Conservation (phyloP, 306 rosid species). For the Alnus glutinosa region DNA sequence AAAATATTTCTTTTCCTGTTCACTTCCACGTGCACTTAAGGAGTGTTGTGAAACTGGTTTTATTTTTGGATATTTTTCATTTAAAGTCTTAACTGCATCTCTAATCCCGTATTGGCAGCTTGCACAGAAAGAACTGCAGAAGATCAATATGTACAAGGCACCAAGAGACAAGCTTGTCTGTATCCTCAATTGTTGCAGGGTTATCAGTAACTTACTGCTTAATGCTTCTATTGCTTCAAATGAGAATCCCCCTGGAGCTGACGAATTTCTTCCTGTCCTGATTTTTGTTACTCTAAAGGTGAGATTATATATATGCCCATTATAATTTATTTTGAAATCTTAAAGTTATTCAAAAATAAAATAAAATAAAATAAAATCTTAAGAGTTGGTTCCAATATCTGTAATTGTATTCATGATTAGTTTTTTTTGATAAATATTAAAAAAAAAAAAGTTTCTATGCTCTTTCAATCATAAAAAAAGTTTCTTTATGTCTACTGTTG, state of each 20-base stretch:
- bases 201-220: conserved; percentile 77
- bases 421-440: not conserved
- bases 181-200: conserved; percentile 93
- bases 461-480: no score
- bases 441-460: no score
- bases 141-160: conserved; percentile 97
- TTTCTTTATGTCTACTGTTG: not conserved
- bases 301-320: conserved; percentile 11
- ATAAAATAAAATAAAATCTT: not conserved
- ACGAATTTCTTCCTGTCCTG: conserved; percentile 96
- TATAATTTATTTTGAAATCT: not conserved
- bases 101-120: conserved; percentile 59
- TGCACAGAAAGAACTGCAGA: conserved; percentile 94
- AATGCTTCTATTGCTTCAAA: conserved; percentile 89
- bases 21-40: not conserved
- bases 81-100: conserved; percentile 28
- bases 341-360: not conserved
- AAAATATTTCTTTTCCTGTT: not conserved
- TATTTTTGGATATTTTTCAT: not conserved
- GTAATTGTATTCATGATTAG: not conserved
- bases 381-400: not conserved
- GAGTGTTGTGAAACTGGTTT: not conserved
- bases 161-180: conserved; percentile 97
- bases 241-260: conserved; percentile 89
- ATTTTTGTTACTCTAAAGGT: conserved; percentile 89